Conservation (phyloP, 2,329 filamentous ascomycete genomes). For the Cordyceps cicadae region DNA sequence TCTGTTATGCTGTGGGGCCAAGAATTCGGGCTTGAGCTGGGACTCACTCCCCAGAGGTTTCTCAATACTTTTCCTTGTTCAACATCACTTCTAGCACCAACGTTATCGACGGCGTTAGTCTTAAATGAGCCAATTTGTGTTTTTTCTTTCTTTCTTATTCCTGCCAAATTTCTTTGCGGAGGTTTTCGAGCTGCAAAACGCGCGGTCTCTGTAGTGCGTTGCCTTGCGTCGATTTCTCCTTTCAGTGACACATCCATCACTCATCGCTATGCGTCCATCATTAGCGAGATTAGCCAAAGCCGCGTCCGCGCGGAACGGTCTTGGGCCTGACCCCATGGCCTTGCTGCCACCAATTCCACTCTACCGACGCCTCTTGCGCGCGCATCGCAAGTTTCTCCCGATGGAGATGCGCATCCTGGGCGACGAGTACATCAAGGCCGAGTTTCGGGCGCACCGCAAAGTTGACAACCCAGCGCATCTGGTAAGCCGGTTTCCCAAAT, state of each 20-base stretch:
- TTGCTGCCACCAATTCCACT: slow-evolving; percentile 81
- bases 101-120: background rate
- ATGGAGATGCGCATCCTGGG: slow-evolving; percentile 71
- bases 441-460: slow-evolving; percentile 76
- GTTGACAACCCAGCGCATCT: slow-evolving; percentile 90
- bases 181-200: background rate
- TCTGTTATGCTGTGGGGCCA: slow-evolving; percentile 4
- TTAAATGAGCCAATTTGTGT: too few relatives aligned
- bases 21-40: slow-evolving; percentile 6
- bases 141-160: too few relatives aligned
- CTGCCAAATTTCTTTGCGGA: background rate
- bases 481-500: slow-evolving; percentile 40
- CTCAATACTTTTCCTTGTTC: background rate
- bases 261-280: slow-evolving; percentile 21
- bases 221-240: background rate
- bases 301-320: slow-evolving; percentile 21
- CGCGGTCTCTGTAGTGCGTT: background rate
- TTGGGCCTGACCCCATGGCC: slow-evolving; percentile 44
- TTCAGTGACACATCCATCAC: background rate
- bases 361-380: slow-evolving; percentile 78
- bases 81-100: background rate
- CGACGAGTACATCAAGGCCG: slow-evolving; percentile 86
- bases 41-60: background rate
- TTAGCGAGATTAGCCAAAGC: slow-evolving; percentile 30
- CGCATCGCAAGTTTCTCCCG: slow-evolving; percentile 72